Evolutionary conservation across 2,329 filamentous ascomycete genomes (phyloP), one percentile per base, ranked within the genome.

Genomic region (Rhynchosporium secalis): DNA sequence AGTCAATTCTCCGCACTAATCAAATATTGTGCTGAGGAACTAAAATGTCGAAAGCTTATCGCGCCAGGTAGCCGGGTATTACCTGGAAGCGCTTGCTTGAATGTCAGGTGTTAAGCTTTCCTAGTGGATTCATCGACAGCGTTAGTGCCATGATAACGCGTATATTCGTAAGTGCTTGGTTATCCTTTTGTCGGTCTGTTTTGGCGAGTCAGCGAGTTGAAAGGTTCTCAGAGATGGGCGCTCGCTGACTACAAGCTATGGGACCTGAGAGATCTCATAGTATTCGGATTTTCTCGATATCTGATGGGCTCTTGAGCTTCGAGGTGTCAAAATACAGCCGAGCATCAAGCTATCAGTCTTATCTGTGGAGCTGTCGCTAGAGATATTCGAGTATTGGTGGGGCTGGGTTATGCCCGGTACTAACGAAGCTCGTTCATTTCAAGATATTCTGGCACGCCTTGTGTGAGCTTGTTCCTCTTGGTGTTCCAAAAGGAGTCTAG

Each of bases 311-410:
- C 48, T 26, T 61, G 41, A 65, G 62, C 64, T 49, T 64, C 55
- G 40, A 47, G 26, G 15, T 31, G 2, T 46, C 13, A n/a, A n/a
- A 15, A 20, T 58, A 61, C 58, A 61, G 48, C 56, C 65, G 65
- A 58, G 56, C 56, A 45, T 63, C 56, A 59, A 36, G 33, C 33
- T 2, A 36, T 36, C 20, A 20, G 46, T 45, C 62, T 69, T 69
- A 69, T 69, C 67, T 67, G 57, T 68, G 67, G 66, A 68, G 66
- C 60, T 36, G 15, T 38, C 46, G 38, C 40, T 52, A 33, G 48
- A 51, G 59, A 65, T 33, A 56, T 62, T 62, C 63, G 64, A 64
- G 62, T 62, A 61, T 60, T 46, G 43, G 29, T 36, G 45, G 36
- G 36, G 36, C 33, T 52, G n/a, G 46, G 40, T 38, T 43, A 7